Evolutionary conservation across 345 rosid genomes (phyloP).

Genomic region (Citrus reticulata): DNA sequence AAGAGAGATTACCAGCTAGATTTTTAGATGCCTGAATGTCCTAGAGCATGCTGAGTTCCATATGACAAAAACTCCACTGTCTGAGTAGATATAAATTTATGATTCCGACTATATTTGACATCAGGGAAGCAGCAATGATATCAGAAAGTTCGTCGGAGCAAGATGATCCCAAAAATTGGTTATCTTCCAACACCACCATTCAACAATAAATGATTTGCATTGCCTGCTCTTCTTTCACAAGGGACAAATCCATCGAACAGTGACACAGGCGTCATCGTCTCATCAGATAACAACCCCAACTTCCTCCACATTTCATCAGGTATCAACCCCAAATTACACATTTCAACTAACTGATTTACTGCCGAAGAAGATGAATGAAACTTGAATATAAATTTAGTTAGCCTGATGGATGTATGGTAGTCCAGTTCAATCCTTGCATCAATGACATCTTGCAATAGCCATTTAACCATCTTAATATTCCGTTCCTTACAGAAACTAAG

Average conservation of each 20-base stretch:
- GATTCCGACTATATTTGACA: conserved; percentile 2
- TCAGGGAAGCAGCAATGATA: conserved; percentile 20
- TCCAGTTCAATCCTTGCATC: conserved; percentile 42
- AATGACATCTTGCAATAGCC: conserved; percentile 43
- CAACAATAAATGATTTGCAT: background rate
- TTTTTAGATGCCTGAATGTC: background rate
- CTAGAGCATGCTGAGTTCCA: background rate
- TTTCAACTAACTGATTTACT: conserved; percentile 27
- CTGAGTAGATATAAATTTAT: background rate
- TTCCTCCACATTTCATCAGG: no score
- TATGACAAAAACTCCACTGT: background rate
- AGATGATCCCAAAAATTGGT: conserved; percentile 14
- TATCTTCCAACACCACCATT: background rate
- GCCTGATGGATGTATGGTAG: conserved; percentile 24
- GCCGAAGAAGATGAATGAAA: conserved; percentile 24
- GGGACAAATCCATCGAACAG: conserved; percentile 4
- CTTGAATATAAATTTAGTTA: conserved; percentile 27
- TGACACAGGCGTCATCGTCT: background rate
- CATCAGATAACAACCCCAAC: conserved; percentile 20
- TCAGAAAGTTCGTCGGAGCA: conserved; percentile 26
- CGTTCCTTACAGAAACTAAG: conserved; percentile 42
- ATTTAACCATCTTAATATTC: conserved; percentile 45
- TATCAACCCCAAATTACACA: conserved; percentile 24
- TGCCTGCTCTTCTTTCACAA: background rate
- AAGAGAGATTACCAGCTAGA: background rate